These are phyloP conservation scores for Amanita rimosa DNA, from an alignment of 768 basidiomycete species.

Conservation along the genomic window DNA sequence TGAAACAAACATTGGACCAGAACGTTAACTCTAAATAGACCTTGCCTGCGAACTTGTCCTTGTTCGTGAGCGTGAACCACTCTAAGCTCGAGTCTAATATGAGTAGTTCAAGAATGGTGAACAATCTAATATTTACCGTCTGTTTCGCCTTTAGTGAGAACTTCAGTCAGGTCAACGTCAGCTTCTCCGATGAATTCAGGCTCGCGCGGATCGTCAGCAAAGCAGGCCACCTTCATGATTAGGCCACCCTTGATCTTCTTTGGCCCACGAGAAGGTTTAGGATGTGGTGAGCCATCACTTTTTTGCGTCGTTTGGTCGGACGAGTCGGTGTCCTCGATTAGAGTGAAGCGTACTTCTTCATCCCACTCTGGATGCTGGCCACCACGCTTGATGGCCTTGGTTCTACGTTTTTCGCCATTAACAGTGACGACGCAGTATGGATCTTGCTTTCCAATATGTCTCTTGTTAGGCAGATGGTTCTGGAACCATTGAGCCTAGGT, in stretches of 20 bases:
- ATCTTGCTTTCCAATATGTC: conserved; percentile 94
- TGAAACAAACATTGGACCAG: conserved; percentile 74
- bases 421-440: conserved; percentile 81
- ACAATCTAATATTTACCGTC: conserved; percentile 49
- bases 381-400: conserved; percentile 90
- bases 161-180: conserved; percentile 80
- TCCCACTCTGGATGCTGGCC: conserved; percentile 99
- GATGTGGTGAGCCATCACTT: conserved; percentile 48
- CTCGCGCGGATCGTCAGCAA: conserved; percentile 90
- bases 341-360: conserved; percentile 88
- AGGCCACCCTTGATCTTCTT: conserved; percentile 59
- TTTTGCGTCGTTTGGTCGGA: conserved; percentile 27
- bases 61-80: conserved; percentile 86
- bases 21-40: conserved; percentile 95
- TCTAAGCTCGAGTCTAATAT: conserved; percentile 34
- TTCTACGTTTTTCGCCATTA: conserved; percentile 76
- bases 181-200: conserved; percentile 94
- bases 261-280: conserved; percentile 35
- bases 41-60: conserved; percentile 91
- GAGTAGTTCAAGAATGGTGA: neutral
- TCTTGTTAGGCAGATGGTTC: conserved; percentile 86
- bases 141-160: conserved; percentile 88
- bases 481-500: conserved; percentile 21
- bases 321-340: conserved; percentile 66
- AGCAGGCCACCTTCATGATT: conserved; percentile 75